Evolutionary conservation across 2,329 filamentous ascomycete species (phyloP).

Genomic region (Polytolypa hystricis): DNA sequence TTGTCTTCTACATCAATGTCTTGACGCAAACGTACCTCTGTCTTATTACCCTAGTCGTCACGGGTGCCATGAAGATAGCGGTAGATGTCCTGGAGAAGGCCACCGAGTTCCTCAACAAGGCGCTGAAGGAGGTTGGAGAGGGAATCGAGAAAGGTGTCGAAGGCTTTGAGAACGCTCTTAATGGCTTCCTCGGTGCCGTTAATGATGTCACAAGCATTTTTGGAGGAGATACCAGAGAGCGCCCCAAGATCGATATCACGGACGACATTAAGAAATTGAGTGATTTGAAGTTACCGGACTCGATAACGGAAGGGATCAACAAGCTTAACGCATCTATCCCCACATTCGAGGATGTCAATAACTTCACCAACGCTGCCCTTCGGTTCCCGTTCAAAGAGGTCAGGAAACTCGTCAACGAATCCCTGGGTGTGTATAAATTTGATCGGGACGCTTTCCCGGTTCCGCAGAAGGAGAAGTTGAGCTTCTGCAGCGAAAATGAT

Average conservation of each 20-base stretch:
- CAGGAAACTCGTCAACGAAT: constrained; percentile 59
- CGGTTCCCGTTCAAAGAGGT: constrained; percentile 71
- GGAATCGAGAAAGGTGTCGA: constrained; percentile 33
- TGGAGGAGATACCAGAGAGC: constrained; percentile 28
- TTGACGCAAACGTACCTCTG: constrained; percentile 84
- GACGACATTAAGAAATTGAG: constrained; percentile 55
- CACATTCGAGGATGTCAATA: constrained; percentile 71
- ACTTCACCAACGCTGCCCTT: constrained; percentile 65
- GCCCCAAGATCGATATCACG: constrained; percentile 54
- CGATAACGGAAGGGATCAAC: constrained; percentile 57
- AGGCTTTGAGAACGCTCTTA: constrained; percentile 45
- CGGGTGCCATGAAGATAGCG: constrained; percentile 64
- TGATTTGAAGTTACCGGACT: constrained; percentile 55
- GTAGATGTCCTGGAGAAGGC: constrained; percentile 51
- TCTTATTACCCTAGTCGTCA: constrained; percentile 71
- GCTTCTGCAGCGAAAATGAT: constrained; percentile 80
- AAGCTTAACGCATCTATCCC: constrained; percentile 71
- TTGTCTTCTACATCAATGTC: constrained; percentile 87
- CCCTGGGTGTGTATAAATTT: constrained; percentile 64
- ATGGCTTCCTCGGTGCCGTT: constrained; percentile 43
- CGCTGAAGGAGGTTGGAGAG: constrained; percentile 34
- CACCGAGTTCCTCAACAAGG: constrained; percentile 48
- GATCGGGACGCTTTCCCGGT: constrained; percentile 69
- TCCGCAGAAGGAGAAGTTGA: constrained; percentile 68
- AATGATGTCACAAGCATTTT: constrained; percentile 44